phyloP scores from a whole-genome alignment of 176 grass and related monocot genomes.

The Neostapfia colusana region DNA sequence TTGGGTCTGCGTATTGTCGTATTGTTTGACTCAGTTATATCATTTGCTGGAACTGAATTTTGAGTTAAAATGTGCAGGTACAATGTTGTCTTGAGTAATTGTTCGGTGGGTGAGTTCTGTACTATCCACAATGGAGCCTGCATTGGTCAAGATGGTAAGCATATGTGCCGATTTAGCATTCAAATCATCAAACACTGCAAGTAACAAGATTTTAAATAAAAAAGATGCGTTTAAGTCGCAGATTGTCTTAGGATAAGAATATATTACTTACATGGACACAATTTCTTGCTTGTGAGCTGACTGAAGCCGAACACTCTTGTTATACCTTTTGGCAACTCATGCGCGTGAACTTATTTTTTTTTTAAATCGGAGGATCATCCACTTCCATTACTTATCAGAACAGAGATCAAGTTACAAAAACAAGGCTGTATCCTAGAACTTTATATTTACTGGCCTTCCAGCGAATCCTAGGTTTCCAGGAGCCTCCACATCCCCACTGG shows the following conservation, averaged over 20 bases:
- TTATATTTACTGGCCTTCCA: too few relatives aligned
- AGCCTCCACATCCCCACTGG: too few relatives aligned
- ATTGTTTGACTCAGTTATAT: background rate
- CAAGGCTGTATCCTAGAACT: too few relatives aligned
- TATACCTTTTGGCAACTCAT: background rate
- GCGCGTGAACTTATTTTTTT: background rate
- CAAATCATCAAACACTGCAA: background rate
- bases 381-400: too few relatives aligned
- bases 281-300: background rate
- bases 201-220: background rate
- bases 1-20: background rate
- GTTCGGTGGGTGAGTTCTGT: slow-evolving; percentile 63
- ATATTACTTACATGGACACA: background rate
- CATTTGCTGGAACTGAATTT: slow-evolving; percentile 1
- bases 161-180: background rate
- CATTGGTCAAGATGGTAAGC: slow-evolving; percentile 90
- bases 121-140: slow-evolving; percentile 75
- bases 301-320: background rate
- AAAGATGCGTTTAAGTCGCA: background rate
- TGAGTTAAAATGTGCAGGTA: slow-evolving; percentile 49
- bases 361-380: too few relatives aligned
- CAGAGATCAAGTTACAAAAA: too few relatives aligned
- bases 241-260: background rate
- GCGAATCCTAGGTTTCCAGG: too few relatives aligned
- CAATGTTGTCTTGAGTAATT: slow-evolving; percentile 79